phyloP scores from a whole-genome alignment of 2,329 filamentous ascomycete species.

The Fusarium pininemorale region DNA sequence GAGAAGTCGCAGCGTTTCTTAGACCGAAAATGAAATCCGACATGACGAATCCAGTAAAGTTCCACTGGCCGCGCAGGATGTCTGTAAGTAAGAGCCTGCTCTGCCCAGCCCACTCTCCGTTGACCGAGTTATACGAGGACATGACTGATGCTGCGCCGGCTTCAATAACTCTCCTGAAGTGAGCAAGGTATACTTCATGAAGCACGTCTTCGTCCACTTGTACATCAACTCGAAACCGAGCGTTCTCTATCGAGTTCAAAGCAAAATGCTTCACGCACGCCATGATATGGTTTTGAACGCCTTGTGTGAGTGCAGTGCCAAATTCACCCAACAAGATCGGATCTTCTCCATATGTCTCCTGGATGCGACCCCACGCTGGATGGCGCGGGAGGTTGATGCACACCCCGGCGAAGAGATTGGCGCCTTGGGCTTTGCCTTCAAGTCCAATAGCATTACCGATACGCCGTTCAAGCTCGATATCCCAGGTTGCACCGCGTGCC shows the following conservation, averaged over 20 bases:
- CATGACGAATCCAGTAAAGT: constrained; percentile 29
- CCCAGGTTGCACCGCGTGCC: constrained; percentile 38
- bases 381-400: constrained; percentile 39
- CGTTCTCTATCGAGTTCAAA: constrained; percentile 38
- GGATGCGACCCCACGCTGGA: constrained; percentile 37
- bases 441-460: constrained; percentile 34
- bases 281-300: constrained; percentile 36
- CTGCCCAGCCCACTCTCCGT: constrained; percentile 31
- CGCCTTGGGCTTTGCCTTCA: constrained; percentile 26
- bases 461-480: constrained; percentile 22
- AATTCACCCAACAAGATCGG: constrained; percentile 33
- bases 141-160: constrained; percentile 27
- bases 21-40: constrained; percentile 35
- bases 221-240: constrained; percentile 35
- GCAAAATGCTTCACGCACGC: constrained; percentile 38
- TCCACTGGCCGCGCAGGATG: constrained; percentile 30
- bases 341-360: constrained; percentile 39
- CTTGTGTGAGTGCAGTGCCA: constrained; percentile 21
- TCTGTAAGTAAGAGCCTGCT: constrained; percentile 23
- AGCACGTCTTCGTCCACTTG: constrained; percentile 22
- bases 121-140: constrained; percentile 34
- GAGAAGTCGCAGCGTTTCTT: constrained; percentile 10
- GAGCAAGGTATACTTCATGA: constrained; percentile 35
- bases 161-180: constrained; percentile 29
- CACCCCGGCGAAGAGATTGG: constrained; percentile 34